Base-by-base conservation (phyloP, 495 filamentous ascomycete genomes). In the Xylona heveae region DNA sequence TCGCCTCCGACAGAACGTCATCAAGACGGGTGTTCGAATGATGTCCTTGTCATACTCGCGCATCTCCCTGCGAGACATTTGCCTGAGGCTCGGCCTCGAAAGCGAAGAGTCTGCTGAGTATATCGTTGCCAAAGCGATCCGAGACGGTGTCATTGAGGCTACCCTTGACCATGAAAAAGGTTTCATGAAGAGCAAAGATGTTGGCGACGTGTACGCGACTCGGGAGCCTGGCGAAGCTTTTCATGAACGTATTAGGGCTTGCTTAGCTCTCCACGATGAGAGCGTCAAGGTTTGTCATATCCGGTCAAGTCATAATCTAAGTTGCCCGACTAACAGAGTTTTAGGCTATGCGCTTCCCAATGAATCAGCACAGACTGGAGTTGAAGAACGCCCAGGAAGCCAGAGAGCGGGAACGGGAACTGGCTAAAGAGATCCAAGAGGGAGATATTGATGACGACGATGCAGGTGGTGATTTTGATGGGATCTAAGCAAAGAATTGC, bases 401-500 rank as follows among this genome's bases (percentile, higher is more conserved):
- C 13, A 71, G 88, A 25, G 88, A 97, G 56, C 66, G 88, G 24
- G 88, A 97, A 58, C 63, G 90, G 18, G 88, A 97, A 52, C 62
- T 97, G 55, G 88, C 85, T 29, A 97, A 95, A 67, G 88, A 97
- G 64, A 97, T 97, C 45, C 79, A 93, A 54, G 88, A 95, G 40
- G 88, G 90, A 10, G 88, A 95, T 44, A 69, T 92, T 56, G 88
- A 95, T 42, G 88, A 92, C 48, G 90, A 93, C 46, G 88, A 95
- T 61, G 79, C 84, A 31, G 82, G 82, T 32, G 88, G 83, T 24
- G 90, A 93, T 47, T 95, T 92, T 52, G 90, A 95, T 53, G 85
- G 82, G 40, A 81, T 97, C 66, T 94, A 77, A 33, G 19, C 18
- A 12, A 37, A 21, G 24, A 25, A 25, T 25, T 7, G 23, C 23